Evolutionary conservation across 306 rosid species (phyloP).

Genomic region (Rosa rugosa): DNA sequence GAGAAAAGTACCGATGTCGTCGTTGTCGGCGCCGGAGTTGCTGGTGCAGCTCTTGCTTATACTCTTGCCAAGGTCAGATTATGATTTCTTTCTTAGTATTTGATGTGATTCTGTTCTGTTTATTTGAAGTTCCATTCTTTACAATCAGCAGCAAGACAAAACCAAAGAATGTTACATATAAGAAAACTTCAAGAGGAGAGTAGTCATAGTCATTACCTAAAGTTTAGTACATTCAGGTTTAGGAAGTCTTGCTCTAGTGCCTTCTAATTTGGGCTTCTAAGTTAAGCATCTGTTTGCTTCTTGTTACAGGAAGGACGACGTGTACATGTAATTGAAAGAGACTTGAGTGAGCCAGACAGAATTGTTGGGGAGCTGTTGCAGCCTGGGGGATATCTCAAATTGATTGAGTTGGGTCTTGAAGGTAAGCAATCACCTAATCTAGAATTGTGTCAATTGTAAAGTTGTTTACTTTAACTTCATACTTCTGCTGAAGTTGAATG

Average conservation of each 20-base stretch:
- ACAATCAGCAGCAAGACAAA: too few species aligned
- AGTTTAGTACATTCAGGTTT: too few species aligned
- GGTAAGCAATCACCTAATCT: constrained; percentile 12
- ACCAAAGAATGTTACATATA: too few species aligned
- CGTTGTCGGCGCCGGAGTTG: constrained; percentile 24
- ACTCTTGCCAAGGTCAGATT: constrained; percentile 18
- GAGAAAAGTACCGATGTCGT: background rate
- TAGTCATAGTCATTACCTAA: too few species aligned
- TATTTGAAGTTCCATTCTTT: too few species aligned
- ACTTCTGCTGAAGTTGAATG: too few species aligned
- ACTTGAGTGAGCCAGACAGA: constrained; percentile 27
- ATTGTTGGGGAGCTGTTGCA: constrained; percentile 23
- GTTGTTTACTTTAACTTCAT: background rate
- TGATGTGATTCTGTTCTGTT: too few species aligned
- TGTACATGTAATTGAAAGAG: constrained; percentile 61
- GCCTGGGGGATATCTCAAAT: constrained; percentile 29
- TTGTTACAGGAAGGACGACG: constrained; percentile 46
- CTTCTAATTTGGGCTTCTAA: background rate
- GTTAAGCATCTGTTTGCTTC: background rate
- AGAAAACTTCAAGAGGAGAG: too few species aligned
- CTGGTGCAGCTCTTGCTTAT: constrained; percentile 23
- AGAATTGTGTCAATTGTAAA: too few species aligned
- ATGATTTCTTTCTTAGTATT: background rate
- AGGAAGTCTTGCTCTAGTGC: too few species aligned
- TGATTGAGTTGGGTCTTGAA: constrained; percentile 28